These are phyloP conservation scores for Pulchroboletus neoregius DNA, from an alignment of 1,284 basidiomycete genomes.

Conservation along the genomic window DNA sequence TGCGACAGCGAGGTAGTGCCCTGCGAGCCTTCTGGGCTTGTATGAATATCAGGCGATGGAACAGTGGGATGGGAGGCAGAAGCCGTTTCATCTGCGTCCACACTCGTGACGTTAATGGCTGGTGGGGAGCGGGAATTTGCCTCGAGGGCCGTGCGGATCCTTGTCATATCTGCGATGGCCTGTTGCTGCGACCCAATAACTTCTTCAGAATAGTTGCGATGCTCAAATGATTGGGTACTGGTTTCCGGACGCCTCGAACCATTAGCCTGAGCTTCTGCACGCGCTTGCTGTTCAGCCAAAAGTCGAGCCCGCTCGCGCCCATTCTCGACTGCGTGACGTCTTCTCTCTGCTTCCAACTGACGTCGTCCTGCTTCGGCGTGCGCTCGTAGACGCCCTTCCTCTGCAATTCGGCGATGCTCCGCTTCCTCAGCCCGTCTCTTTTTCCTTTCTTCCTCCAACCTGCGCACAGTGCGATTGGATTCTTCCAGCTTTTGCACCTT, in stretches of 20 bases:
- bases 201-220: not conserved
- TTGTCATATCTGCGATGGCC: conserved; percentile 2
- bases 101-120: not conserved
- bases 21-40: conserved; percentile 1
- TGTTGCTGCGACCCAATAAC: conserved; percentile 8
- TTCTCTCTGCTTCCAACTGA: conserved; percentile 11
- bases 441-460: conserved; percentile 21
- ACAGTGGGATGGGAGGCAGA: not conserved
- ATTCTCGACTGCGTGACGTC: conserved; percentile 6
- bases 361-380: conserved; percentile 11
- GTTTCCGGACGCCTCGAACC: not conserved
- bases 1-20: conserved; percentile 1
- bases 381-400: conserved; percentile 18
- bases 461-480: conserved; percentile 16
- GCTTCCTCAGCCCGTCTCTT: conserved; percentile 17
- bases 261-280: conserved; percentile 10
- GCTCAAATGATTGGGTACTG: not conserved
- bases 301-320: conserved; percentile 6
- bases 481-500: conserved; percentile 18
- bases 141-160: conserved; percentile 2
- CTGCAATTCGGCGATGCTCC: conserved; percentile 11
- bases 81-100: conserved; percentile 5
- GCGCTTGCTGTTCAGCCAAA: conserved; percentile 10
- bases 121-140: not conserved
- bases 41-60: conserved; percentile 2